phyloP scores from a whole-genome alignment of 2,329 filamentous ascomycete genomes.

The Penicillium sp. region DNA sequence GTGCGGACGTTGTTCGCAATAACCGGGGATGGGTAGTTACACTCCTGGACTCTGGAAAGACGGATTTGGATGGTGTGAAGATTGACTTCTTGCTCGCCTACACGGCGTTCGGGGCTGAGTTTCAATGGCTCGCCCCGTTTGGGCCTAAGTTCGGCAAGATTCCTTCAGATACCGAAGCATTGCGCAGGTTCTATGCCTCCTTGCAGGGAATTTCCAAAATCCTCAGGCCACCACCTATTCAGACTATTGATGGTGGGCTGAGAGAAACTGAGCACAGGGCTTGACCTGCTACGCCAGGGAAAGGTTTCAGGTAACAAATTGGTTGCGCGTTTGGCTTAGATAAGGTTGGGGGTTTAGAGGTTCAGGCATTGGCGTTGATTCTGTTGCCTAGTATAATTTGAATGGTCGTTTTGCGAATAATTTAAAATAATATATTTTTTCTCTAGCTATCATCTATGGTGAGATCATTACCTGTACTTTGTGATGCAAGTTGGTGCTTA shows the following conservation, averaged over 20 bases:
- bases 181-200: conserved; percentile 10
- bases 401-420: not conserved
- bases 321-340: conserved; percentile 6
- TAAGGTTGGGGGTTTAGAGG: not conserved
- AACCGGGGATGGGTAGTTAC: conserved; percentile 13
- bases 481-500: no score
- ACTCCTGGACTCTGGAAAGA: conserved; percentile 8
- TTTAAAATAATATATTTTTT: not conserved
- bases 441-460: not conserved
- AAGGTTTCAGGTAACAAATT: conserved; percentile 15
- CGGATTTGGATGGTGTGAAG: conserved; percentile 8
- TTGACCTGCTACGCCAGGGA: conserved; percentile 13
- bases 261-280: conserved; percentile 1
- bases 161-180: conserved; percentile 10
- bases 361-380: not conserved
- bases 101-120: conserved; percentile 12
- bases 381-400: not conserved
- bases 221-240: conserved; percentile 9
- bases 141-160: conserved; percentile 12
- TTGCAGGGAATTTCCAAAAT: conserved; percentile 6
- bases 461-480: no score
- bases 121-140: conserved; percentile 13
- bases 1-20: conserved; percentile 10
- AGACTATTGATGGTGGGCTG: conserved; percentile 9
- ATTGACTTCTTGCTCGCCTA: conserved; percentile 13